A percentile compares a stretch with the other conserved stretches of the same genome.
These are phyloP conservation scores for Dendryphion nanum DNA, from an alignment of 2,329 filamentous ascomycete genomes.

Conservation along the genomic window DNA sequence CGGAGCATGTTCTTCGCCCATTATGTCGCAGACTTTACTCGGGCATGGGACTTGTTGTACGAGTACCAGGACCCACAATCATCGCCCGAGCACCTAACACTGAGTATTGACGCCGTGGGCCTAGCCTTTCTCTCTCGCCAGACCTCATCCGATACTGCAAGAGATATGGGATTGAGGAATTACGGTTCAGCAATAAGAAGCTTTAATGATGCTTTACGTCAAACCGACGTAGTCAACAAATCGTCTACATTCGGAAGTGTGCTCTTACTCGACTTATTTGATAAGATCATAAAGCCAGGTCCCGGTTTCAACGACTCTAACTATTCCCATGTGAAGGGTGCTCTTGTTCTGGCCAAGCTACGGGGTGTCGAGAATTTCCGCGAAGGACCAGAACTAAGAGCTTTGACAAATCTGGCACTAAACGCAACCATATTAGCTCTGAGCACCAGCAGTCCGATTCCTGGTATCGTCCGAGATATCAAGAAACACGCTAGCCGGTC, in stretches of 20 bases:
- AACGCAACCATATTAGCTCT: conserved; percentile 32
- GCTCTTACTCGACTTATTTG: conserved; percentile 26
- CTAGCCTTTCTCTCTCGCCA: conserved; percentile 25
- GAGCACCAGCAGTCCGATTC: conserved; percentile 16
- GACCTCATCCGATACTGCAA: conserved; percentile 14
- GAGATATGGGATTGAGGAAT: conserved; percentile 16
- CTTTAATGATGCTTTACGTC: conserved; percentile 17
- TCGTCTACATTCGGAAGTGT: conserved; percentile 17
- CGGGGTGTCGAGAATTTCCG: conserved; percentile 17
- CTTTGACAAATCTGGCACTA: conserved; percentile 17
- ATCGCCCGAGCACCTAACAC: conserved; percentile 17
- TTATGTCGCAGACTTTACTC: conserved; percentile 25
- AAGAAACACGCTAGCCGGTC: conserved; percentile 19
- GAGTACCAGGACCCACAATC: conserved; percentile 11
- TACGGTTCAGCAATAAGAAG: conserved; percentile 23
- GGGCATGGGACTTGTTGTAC: conserved; percentile 22
- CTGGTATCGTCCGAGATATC: conserved; percentile 17
- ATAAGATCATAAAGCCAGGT: conserved; percentile 20
- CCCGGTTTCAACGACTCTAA: conserved; percentile 7
- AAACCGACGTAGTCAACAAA: conserved; percentile 10
- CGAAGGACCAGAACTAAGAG: conserved; percentile 11
- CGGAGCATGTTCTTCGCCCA: conserved; percentile 23
- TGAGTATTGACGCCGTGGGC: conserved; percentile 29
- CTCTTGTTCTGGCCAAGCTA: conserved; percentile 22
- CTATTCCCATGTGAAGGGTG: conserved; percentile 23